Base-by-base conservation (phyloP, 257 asterid species). In the Lycium barbarum region DNA sequence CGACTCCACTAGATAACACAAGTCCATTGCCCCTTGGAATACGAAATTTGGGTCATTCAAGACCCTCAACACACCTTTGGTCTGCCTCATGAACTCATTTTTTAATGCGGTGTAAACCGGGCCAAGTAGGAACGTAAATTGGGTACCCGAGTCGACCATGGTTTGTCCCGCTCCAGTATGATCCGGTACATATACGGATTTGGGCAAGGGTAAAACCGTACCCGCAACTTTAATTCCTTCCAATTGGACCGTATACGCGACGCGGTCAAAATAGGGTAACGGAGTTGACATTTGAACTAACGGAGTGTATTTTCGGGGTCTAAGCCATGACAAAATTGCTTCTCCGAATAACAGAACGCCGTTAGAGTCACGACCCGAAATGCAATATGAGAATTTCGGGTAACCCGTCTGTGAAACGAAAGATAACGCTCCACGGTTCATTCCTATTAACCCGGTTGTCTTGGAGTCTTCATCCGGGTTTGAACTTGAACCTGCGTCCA, bases 131-230 rank as follows among this genome's bases (percentile, higher is more conserved):
- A 93, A 96, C 3, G 97, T 96, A 81, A 94, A 96, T 20, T 96
- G 99, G 68, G 99, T 96, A 20, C 99, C 99, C 36, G 98, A 96
- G 70, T 96, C 99, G 3, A 95, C 96, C 97, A 95, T 94, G 82
- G 98, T 95, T 57, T 96, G 99, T 74, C 99, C 99, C 88, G 99
- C 98, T 11, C 99, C 98, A 2, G 98, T 95, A 26, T 95, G 98
- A 67, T 96, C 99, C 53, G 99, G 99, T 86, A 83, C 91, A 83
- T 91, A 91, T 43, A 93, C 74, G 80, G 97, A 93, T 15, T 93
- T 92, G 5, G 99, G 97, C 22, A 96, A 20, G 1, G 88, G 94
- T 2, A 96, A 86, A 3, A 87, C 14, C 7, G 88, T 92, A 8
- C 90, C 82, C 3, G 93, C 85, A 65, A 95, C 98, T 84, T 79